Evolutionary conservation across 495 filamentous ascomycete genomes (phyloP).

Genomic region (Bathelium albidoporum): DNA sequence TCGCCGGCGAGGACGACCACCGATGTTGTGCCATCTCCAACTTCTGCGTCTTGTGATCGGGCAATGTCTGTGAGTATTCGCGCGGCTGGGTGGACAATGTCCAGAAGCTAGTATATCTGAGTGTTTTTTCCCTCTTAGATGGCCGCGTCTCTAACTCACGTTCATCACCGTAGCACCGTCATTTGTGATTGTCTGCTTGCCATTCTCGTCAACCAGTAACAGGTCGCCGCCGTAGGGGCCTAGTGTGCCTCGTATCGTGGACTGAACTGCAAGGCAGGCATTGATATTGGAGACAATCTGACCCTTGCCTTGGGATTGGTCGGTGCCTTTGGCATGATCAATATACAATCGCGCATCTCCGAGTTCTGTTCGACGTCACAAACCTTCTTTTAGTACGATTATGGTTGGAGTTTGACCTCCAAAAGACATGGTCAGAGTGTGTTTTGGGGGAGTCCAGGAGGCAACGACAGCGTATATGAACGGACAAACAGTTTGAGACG

Average conservation of each 20-base stretch:
- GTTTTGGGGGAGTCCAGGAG: neutral
- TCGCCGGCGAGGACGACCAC: constrained; percentile 94
- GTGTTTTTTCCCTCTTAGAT: neutral
- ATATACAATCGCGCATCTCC: constrained; percentile 7
- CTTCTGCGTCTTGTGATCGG: constrained; percentile 96
- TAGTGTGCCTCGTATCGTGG: constrained; percentile 86
- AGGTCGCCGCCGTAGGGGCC: constrained; percentile 98
- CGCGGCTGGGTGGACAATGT: constrained; percentile 96
- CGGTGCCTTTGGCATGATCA: constrained; percentile 58
- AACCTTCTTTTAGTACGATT: constrained; percentile 95
- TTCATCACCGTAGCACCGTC: constrained; percentile 99
- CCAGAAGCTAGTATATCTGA: constrained; percentile 59
- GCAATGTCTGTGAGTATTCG: constrained; percentile 98
- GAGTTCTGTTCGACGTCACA: constrained; percentile 35
- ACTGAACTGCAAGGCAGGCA: constrained; percentile 93
- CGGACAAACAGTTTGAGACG: neutral
- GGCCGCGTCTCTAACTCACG: constrained; percentile 38
- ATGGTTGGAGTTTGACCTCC: constrained; percentile 97
- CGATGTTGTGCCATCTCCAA: constrained; percentile 94
- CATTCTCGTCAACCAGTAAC: constrained; percentile 89
- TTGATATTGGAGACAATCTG: constrained; percentile 99
- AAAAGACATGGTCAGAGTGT: constrained; percentile 63
- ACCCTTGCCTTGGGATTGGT: constrained; percentile 91
- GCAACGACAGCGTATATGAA: neutral
- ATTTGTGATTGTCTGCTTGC: constrained; percentile 94